Conservation (phyloP, 768 basidiomycete genomes). For the Lepiota brunneoincarnata region DNA sequence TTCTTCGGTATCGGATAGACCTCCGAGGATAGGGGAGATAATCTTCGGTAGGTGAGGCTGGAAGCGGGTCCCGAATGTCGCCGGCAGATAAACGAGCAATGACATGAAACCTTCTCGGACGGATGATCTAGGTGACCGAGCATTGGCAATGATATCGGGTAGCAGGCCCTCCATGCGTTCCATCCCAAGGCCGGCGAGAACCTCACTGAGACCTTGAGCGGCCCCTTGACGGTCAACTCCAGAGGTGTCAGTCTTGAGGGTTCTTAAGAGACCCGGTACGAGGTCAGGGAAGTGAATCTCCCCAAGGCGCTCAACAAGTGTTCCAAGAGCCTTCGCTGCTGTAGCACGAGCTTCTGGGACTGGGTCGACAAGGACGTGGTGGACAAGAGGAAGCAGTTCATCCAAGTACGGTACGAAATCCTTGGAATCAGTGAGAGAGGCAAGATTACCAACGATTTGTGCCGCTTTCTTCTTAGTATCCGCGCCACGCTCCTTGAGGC, state of each 20-base stretch:
- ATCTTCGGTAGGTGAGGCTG: slow-evolving; percentile 95
- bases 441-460: slow-evolving; percentile 97
- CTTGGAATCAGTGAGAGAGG: slow-evolving; percentile 82
- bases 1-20: slow-evolving; percentile 90
- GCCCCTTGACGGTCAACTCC: slow-evolving; percentile 98
- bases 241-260: slow-evolving; percentile 88
- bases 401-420: slow-evolving; percentile 96
- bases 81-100: slow-evolving; percentile 89
- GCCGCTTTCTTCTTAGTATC: slow-evolving; percentile 95
- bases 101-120: slow-evolving; percentile 99
- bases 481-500: slow-evolving; percentile 86
- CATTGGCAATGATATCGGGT: slow-evolving; percentile 91
- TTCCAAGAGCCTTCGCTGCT: slow-evolving; percentile 94
- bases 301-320: slow-evolving; percentile 94
- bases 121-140: slow-evolving; percentile 84
- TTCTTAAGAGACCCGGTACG: slow-evolving; percentile 83
- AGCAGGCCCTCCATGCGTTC: slow-evolving; percentile 91
- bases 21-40: slow-evolving; percentile 87
- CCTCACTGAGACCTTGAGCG: slow-evolving; percentile 94
- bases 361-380: slow-evolving; percentile 90
- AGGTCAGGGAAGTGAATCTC: slow-evolving; percentile 95
- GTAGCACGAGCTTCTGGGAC: slow-evolving; percentile 98
- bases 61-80: slow-evolving; percentile 96
- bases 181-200: slow-evolving; percentile 95
- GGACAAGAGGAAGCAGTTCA: slow-evolving; percentile 85